Conservation (phyloP, 768 basidiomycete species). For the Mycena galopus region DNA sequence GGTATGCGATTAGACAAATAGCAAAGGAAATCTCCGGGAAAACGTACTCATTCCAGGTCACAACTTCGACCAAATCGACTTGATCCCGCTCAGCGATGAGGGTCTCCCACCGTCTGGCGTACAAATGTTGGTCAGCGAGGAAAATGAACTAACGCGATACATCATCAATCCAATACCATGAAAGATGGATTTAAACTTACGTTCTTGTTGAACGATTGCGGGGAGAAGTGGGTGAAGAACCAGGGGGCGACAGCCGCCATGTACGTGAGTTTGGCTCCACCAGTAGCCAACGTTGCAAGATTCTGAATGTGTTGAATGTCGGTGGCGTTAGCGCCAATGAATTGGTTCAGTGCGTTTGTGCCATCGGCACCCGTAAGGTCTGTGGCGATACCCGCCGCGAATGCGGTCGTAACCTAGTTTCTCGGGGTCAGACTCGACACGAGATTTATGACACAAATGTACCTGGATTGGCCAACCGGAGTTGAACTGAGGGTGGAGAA, state of each 20-base stretch:
- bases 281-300: conserved; percentile 47
- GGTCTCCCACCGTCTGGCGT: conserved; percentile 75
- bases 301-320: conserved; percentile 69
- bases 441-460: no score
- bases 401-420: conserved; percentile 62
- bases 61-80: conserved; percentile 70
- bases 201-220: conserved; percentile 80
- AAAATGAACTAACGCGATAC: conserved; percentile 67
- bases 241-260: conserved; percentile 76
- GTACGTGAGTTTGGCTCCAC: conserved; percentile 47
- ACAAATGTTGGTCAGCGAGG: conserved; percentile 76
- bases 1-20: background rate
- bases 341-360: conserved; percentile 49
- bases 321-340: conserved; percentile 62
- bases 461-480: conserved; percentile 82
- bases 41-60: conserved; percentile 74
- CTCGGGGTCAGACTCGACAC: no score
- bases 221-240: conserved; percentile 86
- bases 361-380: conserved; percentile 33
- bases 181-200: conserved; percentile 49
- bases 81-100: conserved; percentile 68
- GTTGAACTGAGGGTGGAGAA: conserved; percentile 71
- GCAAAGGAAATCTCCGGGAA: background rate
- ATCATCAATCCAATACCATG: background rate
- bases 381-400: conserved; percentile 46